Evolutionary conservation across 129 eudicot genomes (phyloP), one percentile per base, ranked within the genome.

Genomic region (Flaveria bidentis): DNA sequence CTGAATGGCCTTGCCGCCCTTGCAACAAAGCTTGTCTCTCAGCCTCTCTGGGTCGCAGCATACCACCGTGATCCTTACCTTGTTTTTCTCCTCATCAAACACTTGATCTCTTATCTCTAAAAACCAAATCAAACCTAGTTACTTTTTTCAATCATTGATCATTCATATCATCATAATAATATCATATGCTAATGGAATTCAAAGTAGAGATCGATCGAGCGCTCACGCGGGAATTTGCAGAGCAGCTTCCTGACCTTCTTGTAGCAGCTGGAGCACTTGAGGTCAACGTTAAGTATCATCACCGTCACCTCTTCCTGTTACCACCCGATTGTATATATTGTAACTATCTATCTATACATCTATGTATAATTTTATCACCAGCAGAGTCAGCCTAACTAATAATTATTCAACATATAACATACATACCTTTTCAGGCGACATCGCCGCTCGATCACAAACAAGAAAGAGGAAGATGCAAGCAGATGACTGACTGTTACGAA

Each of bases 31-130:
- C 78, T 84, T 88, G 92, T 91, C 97, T 33, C 96, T 86, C 15
- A 94, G 39, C 74, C 64, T 91, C 60, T 94, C 97, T 0, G 98
- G 98, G 77, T 86, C 81, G 78, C 98, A 94, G 83, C 98, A 87
- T 2, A 91, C 80, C 0, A 94, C 98, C 1, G 73, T 88, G 86
- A 94, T 89, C 25, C 6, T 83, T 14, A 94, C 98, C 6, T 67
- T 81, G 63, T 89, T 91, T 2, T 80, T 49, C 77, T 94, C 89
- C 73, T 81, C 90, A 78, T 94, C 93, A 46, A 77, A 94, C 18
- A 85, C 79, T 71, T 91, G 96, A 79, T 84, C 88, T 80, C 93
- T 87, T 6, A 94, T 89, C 84, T 94, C 98, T 88, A 25, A 0
- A 4, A 33, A 33, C 39, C 39, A 33, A 33, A 33, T 1, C 39